Conservation (phyloP, 345 rosid genomes). For the Salix purpurea region DNA sequence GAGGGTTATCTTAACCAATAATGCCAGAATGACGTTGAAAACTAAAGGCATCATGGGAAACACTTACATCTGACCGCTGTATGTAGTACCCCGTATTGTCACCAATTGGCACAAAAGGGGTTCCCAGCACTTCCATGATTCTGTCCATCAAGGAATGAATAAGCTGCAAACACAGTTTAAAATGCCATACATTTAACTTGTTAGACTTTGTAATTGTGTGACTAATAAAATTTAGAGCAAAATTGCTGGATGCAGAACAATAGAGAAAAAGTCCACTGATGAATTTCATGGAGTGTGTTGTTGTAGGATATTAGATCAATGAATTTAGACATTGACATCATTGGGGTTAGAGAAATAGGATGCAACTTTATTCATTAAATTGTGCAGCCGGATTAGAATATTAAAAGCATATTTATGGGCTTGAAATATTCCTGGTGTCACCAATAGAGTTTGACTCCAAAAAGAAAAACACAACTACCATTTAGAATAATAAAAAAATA, state of each 20-base stretch:
- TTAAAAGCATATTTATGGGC: not conserved
- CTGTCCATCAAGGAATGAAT: conserved; percentile 87
- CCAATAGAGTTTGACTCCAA: not conserved
- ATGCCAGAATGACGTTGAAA: not conserved
- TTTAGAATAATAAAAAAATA: not conserved
- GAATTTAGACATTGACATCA: no score
- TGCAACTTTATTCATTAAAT: not conserved
- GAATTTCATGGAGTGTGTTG: not conserved
- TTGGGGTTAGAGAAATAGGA: not conserved
- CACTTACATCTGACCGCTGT: conserved; percentile 58
- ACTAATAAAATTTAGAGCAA: not conserved
- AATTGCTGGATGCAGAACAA: not conserved
- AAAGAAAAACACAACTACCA: not conserved
- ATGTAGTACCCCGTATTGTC: conserved; percentile 59
- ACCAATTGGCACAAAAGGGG: conserved; percentile 54
- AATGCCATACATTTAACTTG: not conserved
- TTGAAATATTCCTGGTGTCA: not conserved
- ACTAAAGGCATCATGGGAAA: not conserved
- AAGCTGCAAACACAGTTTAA: conserved; percentile 40
- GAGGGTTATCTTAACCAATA: not conserved
- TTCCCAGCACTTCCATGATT: conserved; percentile 80
- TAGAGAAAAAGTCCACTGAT: not conserved
- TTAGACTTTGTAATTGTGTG: not conserved
- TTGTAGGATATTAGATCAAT: not conserved
- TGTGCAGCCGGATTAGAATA: not conserved